Conservation (phyloP, 2,329 filamentous ascomycete genomes). For the Xylariaceae sp. region DNA sequence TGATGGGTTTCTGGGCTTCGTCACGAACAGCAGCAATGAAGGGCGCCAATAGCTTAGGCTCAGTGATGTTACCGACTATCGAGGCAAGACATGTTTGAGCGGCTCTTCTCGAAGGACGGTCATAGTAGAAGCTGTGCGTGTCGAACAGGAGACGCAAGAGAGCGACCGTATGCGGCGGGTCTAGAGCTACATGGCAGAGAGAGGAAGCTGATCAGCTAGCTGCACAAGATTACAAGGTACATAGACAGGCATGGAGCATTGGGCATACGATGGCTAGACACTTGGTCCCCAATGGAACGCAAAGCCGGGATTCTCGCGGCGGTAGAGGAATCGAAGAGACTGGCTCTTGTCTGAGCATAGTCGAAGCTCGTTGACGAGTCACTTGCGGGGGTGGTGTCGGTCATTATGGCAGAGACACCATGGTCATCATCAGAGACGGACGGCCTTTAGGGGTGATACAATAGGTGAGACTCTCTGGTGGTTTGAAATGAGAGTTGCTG, state of each 20-base stretch:
- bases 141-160: conserved; percentile 74
- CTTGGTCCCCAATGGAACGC: conserved; percentile 52
- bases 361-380: conserved; percentile 26
- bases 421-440: too few relatives aligned
- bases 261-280: conserved; percentile 51
- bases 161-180: conserved; percentile 45
- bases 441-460: too few relatives aligned
- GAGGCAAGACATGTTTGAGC: conserved; percentile 75
- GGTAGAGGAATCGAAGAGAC: conserved; percentile 61
- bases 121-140: conserved; percentile 83
- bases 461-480: too few relatives aligned
- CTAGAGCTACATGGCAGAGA: conserved; percentile 37
- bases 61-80: conserved; percentile 56
- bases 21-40: conserved; percentile 64
- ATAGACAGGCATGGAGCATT: too few relatives aligned
- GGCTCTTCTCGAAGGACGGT: conserved; percentile 77
- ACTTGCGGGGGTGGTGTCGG: conserved; percentile 9
- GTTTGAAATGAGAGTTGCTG: too few relatives aligned
- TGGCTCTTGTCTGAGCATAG: conserved; percentile 45
- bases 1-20: conserved; percentile 71
- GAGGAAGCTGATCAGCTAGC: conserved; percentile 7
- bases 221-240: not conserved
- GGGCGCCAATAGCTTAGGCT: conserved; percentile 56
- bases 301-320: conserved; percentile 51
- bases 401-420: conserved; percentile 19